Conservation (phyloP, 352 stramenopile genomes). For the Phytophthora lateralis region DNA sequence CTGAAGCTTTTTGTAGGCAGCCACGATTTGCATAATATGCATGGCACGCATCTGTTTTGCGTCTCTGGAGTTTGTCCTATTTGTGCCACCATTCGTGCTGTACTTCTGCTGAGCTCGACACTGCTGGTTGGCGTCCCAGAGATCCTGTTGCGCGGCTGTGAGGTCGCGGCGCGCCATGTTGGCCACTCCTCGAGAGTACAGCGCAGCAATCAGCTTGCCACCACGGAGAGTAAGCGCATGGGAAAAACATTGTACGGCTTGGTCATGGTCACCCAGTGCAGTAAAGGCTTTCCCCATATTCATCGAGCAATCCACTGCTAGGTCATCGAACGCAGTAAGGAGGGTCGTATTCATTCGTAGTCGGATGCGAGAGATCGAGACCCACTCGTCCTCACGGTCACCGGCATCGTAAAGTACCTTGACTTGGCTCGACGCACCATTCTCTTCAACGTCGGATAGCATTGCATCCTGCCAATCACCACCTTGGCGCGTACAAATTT, state of each 20-base stretch:
- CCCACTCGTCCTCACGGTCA: constrained; percentile 56
- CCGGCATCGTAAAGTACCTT: constrained; percentile 72
- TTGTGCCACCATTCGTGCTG: constrained; percentile 33
- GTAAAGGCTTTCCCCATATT: constrained; percentile 82
- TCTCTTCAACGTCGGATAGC: constrained; percentile 63
- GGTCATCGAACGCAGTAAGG: constrained; percentile 52
- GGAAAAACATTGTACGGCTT: constrained; percentile 64
- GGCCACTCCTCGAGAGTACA: constrained; percentile 76
- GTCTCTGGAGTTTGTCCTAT: constrained; percentile 41
- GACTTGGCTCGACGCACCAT: constrained; percentile 37
- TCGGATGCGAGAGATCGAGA: constrained; percentile 50
- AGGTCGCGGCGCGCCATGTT: constrained; percentile 70
- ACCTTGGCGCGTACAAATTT: constrained; percentile 33
- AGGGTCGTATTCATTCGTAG: constrained; percentile 61
- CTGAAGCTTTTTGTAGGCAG: constrained; percentile 79
- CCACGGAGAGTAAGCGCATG: constrained; percentile 49
- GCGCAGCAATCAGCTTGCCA: constrained; percentile 53
- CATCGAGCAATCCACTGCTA: constrained; percentile 77
- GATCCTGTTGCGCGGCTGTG: constrained; percentile 62
- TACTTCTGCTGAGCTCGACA: constrained; percentile 55
- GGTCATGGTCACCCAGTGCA: constrained; percentile 58
- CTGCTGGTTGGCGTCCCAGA: constrained; percentile 69
- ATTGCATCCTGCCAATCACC: constrained; percentile 56
- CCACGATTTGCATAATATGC: constrained; percentile 49
- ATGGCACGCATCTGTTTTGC: constrained; percentile 44